Evolutionary conservation across 176 grass and related monocot genomes (phyloP).

Genomic region (Zea luxurians): DNA sequence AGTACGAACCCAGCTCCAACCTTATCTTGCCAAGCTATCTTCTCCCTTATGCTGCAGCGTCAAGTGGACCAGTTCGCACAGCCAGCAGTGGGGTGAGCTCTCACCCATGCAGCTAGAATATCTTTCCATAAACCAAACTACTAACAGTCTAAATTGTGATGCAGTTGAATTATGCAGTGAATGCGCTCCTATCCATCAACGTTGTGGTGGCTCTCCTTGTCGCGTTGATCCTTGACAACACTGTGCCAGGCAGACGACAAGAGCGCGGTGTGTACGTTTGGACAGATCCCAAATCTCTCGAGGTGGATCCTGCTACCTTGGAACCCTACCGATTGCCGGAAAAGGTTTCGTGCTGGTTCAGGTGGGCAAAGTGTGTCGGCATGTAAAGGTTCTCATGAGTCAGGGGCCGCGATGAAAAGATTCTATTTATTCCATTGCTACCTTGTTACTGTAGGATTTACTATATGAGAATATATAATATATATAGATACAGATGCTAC

Average conservation of each 20-base stretch:
- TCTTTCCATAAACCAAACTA: neutral
- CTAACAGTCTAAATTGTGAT: neutral
- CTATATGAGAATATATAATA: constrained; percentile 20
- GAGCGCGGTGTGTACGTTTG: constrained; percentile 97
- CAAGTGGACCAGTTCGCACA: constrained; percentile 75
- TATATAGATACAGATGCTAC: neutral
- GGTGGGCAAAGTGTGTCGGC: constrained; percentile 76
- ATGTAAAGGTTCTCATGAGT: constrained; percentile 25
- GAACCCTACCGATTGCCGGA: constrained; percentile 77
- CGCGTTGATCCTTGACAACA: constrained; percentile 85
- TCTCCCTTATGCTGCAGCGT: constrained; percentile 76
- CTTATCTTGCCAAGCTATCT: constrained; percentile 95
- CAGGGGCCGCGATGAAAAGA: neutral
- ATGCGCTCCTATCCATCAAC: constrained; percentile 84
- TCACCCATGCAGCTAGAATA: neutral
- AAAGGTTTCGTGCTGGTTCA: constrained; percentile 76
- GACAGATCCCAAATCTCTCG: constrained; percentile 68
- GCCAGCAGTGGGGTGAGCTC: constrained; percentile 59
- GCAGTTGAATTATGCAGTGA: constrained; percentile 88
- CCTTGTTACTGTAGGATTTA: neutral
- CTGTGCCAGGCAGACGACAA: constrained; percentile 79
- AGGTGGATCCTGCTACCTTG: constrained; percentile 64
- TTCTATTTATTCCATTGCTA: constrained; percentile 44
- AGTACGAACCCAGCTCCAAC: constrained; percentile 70
- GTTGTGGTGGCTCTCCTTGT: constrained; percentile 90